phyloP scores from a whole-genome alignment of 2,329 filamentous ascomycete species.

The Sclerotinia spermophila region DNA sequence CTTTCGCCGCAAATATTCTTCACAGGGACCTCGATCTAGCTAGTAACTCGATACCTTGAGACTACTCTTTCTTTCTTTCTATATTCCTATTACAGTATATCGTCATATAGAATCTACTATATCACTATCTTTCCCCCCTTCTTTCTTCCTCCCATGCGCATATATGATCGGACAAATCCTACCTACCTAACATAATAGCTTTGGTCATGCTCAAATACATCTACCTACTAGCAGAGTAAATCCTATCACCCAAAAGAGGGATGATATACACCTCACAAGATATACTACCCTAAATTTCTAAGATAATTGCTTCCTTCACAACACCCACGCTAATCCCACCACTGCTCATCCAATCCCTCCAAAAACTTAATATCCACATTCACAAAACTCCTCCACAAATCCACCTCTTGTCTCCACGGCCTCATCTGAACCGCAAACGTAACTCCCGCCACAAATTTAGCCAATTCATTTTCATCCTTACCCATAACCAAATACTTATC shows the following conservation, averaged over 20 bases:
- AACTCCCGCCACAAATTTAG: slow-evolving; percentile 40
- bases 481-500: slow-evolving; percentile 48
- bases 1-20: not conserved
- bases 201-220: no score
- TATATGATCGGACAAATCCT: no score
- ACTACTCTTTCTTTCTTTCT: not conserved
- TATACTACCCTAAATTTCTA: no score
- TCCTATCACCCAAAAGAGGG: not conserved
- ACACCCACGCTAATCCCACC: slow-evolving; percentile 8
- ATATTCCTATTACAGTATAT: no score
- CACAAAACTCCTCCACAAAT: slow-evolving; percentile 50
- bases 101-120: no score
- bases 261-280: not conserved
- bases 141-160: no score
- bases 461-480: slow-evolving; percentile 41
- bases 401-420: slow-evolving; percentile 49
- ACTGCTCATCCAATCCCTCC: slow-evolving; percentile 40
- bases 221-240: not conserved
- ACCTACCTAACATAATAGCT: no score
- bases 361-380: slow-evolving; percentile 46
- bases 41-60: not conserved
- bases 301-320: no score
- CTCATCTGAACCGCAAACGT: slow-evolving; percentile 47
- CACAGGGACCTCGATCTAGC: not conserved
- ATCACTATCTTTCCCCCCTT: no score